Conservation (phyloP, 1,139 yeast species). For the Wickerhamomyces sp. region DNA sequence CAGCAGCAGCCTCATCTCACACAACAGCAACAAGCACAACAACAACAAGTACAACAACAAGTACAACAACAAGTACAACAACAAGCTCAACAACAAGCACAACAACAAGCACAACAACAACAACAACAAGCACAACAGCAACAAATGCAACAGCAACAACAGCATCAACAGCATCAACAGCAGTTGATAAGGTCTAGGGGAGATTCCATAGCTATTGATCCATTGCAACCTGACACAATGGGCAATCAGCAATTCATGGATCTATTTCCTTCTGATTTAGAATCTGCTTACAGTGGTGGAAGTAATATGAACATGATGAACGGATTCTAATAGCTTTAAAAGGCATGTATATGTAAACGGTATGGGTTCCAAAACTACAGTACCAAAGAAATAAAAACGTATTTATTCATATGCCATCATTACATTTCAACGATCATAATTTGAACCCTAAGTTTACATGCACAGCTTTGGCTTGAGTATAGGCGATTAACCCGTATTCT, state of each 20-base stretch:
- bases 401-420: too few relatives aligned
- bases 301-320: conserved; percentile 2
- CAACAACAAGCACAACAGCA: conserved; percentile 1
- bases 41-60: conserved; percentile 1
- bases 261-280: conserved; percentile 17
- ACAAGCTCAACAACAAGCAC: conserved; percentile 2
- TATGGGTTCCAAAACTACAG: too few relatives aligned
- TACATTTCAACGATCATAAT: conserved; percentile 5
- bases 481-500: conserved; percentile 69
- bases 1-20: conserved; percentile 1
- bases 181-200: conserved; percentile 11
- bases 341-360: too few relatives aligned
- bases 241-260: conserved; percentile 17
- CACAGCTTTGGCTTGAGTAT: conserved; percentile 77
- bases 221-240: conserved; percentile 22
- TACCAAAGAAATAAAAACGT: too few relatives aligned
- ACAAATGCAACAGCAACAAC: conserved; percentile 2
- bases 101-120: conserved; percentile 4
- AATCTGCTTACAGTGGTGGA: background rate
- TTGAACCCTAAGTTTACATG: conserved; percentile 47
- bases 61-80: background rate
- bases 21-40: background rate
- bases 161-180: conserved; percentile 1
- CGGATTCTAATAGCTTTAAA: conserved; percentile 1
- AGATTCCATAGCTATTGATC: conserved; percentile 21